These are phyloP conservation scores for Lagerstroemia speciosa DNA, from an alignment of 345 rosid genomes.

Conservation along the genomic window DNA sequence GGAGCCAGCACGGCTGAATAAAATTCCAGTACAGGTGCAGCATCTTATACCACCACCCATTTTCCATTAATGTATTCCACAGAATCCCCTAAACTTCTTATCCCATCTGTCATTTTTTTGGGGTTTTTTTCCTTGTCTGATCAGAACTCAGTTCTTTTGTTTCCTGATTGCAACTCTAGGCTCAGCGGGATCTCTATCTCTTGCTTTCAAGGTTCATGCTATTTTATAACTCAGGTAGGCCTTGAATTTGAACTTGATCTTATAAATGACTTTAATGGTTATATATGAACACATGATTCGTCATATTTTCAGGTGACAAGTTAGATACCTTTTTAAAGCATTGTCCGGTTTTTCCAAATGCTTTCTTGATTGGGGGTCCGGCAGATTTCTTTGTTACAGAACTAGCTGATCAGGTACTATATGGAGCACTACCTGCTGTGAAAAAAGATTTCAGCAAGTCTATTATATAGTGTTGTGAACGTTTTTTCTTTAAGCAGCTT, in stretches of 20 bases:
- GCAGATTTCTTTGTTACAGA: slow-evolving; percentile 88
- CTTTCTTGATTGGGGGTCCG: slow-evolving; percentile 82
- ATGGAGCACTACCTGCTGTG: not conserved
- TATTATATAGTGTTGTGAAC: not conserved
- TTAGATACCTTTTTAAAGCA: slow-evolving; percentile 64
- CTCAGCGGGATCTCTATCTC: slow-evolving; percentile 76
- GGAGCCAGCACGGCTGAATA: slow-evolving; percentile 42
- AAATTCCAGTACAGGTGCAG: slow-evolving; percentile 4
- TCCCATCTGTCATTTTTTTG: not conserved
- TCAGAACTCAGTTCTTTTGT: not conserved
- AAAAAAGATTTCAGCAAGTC: not conserved
- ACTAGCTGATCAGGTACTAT: slow-evolving; percentile 88
- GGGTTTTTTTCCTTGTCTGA: not conserved
- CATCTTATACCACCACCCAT: not conserved
- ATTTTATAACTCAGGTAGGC: slow-evolving; percentile 77
- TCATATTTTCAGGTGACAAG: slow-evolving; percentile 57
- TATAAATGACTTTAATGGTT: not conserved
- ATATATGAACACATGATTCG: slow-evolving; percentile 6
- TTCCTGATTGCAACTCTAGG: slow-evolving; percentile 28
- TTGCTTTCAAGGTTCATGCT: slow-evolving; percentile 83
- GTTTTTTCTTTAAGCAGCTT: slow-evolving; percentile 31
- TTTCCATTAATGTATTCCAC: not conserved
- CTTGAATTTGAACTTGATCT: not conserved
- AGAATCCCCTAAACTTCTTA: no score
- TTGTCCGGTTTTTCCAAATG: slow-evolving; percentile 69